Evolutionary conservation across 345 rosid genomes (phyloP).

Genomic region (Salix suchowensis): DNA sequence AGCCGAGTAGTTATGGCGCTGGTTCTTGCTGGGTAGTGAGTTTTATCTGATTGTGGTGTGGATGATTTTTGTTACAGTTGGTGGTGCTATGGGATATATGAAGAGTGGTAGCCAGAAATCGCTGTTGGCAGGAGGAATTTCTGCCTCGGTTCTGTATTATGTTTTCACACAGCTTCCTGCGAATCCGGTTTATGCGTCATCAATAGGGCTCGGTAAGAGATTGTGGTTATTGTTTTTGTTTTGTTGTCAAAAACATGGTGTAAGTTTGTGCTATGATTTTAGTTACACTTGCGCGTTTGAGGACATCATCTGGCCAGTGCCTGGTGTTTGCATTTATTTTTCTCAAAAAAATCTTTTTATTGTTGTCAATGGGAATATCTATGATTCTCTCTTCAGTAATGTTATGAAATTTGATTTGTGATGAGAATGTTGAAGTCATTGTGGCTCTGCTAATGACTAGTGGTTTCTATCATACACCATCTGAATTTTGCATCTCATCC

Average conservation of each 20-base stretch:
- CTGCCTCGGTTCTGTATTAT: conserved; percentile 61
- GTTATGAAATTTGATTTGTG: no score
- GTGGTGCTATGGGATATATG: conserved; percentile 79
- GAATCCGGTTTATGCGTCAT: conserved; percentile 69
- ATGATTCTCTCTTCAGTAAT: no score
- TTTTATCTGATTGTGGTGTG: background rate
- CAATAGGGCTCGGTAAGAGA: conserved; percentile 74
- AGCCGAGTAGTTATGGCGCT: no score
- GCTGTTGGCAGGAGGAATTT: conserved; percentile 65
- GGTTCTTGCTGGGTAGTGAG: no score
- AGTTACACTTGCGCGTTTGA: background rate
- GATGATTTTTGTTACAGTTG: conserved; percentile 39
- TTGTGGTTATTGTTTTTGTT: background rate
- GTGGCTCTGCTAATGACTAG: no score
- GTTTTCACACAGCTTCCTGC: conserved; percentile 65
- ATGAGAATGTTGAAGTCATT: no score
- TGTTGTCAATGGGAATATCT: no score
- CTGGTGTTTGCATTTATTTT: no score
- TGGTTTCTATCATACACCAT: no score
- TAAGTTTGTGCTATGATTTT: background rate
- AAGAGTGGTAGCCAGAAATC: conserved; percentile 93
- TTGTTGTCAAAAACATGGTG: background rate
- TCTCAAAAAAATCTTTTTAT: no score
- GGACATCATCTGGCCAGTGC: no score
- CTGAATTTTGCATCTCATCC: no score